Evolutionary conservation across 2,329 filamentous ascomycete genomes (phyloP).

Genomic region (Penicillium sp.): DNA sequence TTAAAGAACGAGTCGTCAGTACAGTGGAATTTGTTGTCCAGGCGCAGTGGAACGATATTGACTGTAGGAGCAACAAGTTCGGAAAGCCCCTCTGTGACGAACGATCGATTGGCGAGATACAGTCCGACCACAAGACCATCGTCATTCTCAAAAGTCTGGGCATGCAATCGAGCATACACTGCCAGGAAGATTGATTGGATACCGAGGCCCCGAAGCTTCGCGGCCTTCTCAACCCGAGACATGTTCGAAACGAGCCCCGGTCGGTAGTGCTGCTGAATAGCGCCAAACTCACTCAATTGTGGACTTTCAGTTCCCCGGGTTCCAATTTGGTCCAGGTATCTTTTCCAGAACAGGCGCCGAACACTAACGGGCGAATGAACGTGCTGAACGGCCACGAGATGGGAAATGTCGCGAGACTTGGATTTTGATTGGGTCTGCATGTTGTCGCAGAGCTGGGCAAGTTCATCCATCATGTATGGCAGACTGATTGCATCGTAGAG

Average conservation of each 20-base stretch:
- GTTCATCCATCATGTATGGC: conserved; percentile 58
- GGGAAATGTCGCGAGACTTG: conserved; percentile 35
- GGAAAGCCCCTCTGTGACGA: conserved; percentile 52
- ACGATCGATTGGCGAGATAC: conserved; percentile 76
- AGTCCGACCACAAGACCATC: conserved; percentile 66
- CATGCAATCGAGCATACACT: conserved; percentile 59
- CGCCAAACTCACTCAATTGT: conserved; percentile 10
- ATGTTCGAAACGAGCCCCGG: conserved; percentile 49
- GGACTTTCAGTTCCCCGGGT: neutral
- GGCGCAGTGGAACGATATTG: conserved; percentile 72
- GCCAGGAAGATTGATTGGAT: conserved; percentile 77
- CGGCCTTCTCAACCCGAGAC: conserved; percentile 41
- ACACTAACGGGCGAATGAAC: conserved; percentile 24
- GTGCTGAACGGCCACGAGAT: conserved; percentile 42
- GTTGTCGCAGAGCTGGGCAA: conserved; percentile 47
- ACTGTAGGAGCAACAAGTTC: conserved; percentile 67
- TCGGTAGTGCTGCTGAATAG: conserved; percentile 44
- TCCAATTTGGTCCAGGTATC: conserved; percentile 33
- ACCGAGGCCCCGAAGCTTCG: conserved; percentile 59
- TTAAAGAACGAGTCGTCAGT: conserved; percentile 41
- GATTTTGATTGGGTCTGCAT: conserved; percentile 9
- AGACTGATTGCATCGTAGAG: conserved; percentile 86
- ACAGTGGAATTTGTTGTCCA: conserved; percentile 39
- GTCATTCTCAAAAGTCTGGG: conserved; percentile 21
- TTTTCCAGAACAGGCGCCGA: conserved; percentile 47